Evolutionary conservation across 2,329 filamentous ascomycete species (phyloP).

Genomic region (Claviceps sp.): DNA sequence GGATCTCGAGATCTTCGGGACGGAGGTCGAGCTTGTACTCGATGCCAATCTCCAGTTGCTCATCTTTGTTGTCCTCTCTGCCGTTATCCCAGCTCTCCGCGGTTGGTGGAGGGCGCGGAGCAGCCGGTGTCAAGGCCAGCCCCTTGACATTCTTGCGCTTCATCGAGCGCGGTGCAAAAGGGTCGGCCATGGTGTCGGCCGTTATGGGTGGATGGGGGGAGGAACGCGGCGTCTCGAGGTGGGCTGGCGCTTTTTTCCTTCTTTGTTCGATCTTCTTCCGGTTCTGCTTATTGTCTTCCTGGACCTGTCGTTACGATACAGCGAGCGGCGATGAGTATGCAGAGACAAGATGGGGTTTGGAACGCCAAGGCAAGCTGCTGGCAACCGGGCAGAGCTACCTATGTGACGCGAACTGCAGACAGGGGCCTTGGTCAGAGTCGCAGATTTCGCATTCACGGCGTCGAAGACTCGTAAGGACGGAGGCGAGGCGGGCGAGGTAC

Average conservation of each 20-base stretch:
- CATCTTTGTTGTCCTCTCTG: conserved; percentile 44
- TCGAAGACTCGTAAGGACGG: background rate
- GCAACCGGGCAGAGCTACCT: background rate
- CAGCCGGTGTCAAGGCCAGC: conserved; percentile 69
- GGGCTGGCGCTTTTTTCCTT: background rate
- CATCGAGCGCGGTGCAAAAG: conserved; percentile 63
- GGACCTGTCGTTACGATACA: background rate
- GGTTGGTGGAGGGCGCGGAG: conserved; percentile 57
- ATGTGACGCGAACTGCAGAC: background rate
- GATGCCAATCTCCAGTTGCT: conserved; percentile 81
- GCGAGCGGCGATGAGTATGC: background rate
- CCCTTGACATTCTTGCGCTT: conserved; percentile 99
- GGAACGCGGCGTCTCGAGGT: background rate
- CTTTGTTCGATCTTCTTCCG: background rate
- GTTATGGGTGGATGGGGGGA: background rate
- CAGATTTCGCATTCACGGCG: background rate
- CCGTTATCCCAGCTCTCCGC: conserved; percentile 55
- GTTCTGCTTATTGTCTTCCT: background rate
- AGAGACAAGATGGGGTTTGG: background rate
- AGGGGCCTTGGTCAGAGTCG: background rate
- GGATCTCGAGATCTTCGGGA: conserved; percentile 80
- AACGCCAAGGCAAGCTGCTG: background rate
- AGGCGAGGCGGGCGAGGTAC: background rate
- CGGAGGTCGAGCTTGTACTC: conserved; percentile 90
- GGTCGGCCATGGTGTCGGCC: conserved; percentile 40